Evolutionary conservation across 192 early-diverging fungal genomes (phyloP).

Genomic region (Entophlyctis helioformis): DNA sequence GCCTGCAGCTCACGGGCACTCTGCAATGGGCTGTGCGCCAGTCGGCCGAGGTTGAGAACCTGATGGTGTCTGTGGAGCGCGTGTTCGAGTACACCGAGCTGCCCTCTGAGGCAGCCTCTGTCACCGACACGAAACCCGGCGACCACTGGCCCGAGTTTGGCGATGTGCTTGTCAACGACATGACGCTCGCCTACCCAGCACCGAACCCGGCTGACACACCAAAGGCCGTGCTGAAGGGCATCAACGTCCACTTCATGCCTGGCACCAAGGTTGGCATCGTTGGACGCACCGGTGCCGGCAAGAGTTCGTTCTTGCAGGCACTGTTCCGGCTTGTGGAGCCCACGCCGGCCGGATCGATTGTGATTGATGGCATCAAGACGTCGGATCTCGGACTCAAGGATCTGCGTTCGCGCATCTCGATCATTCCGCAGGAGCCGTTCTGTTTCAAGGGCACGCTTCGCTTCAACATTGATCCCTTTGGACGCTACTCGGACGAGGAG

Average conservation of each 20-base stretch:
- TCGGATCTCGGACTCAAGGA: constrained; percentile 39
- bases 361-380: constrained; percentile 57
- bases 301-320: constrained; percentile 50
- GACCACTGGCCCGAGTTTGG: constrained; percentile 48
- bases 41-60: constrained; percentile 32
- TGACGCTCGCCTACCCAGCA: constrained; percentile 43
- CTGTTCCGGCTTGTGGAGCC: constrained; percentile 69
- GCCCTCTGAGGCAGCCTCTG: constrained; percentile 4
- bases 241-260: constrained; percentile 47
- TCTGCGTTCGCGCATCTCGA: constrained; percentile 37
- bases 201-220: too few relatives aligned
- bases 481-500: constrained; percentile 42
- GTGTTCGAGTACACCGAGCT: constrained; percentile 45
- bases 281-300: constrained; percentile 76
- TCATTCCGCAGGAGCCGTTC: constrained; percentile 60
- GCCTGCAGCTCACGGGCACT: constrained; percentile 39
- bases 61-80: constrained; percentile 54
- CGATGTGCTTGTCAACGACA: constrained; percentile 39
- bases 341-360: constrained; percentile 29
- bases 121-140: not conserved
- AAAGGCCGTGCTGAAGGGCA: constrained; percentile 39
- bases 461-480: constrained; percentile 66
- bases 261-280: constrained; percentile 73
- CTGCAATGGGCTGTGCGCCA: constrained; percentile 38
- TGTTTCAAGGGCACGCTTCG: constrained; percentile 55